Evolutionary conservation across 2,329 filamentous ascomycete species (phyloP), one percentile per base, ranked within the genome.

Genomic region (Xylariaceae sp.): DNA sequence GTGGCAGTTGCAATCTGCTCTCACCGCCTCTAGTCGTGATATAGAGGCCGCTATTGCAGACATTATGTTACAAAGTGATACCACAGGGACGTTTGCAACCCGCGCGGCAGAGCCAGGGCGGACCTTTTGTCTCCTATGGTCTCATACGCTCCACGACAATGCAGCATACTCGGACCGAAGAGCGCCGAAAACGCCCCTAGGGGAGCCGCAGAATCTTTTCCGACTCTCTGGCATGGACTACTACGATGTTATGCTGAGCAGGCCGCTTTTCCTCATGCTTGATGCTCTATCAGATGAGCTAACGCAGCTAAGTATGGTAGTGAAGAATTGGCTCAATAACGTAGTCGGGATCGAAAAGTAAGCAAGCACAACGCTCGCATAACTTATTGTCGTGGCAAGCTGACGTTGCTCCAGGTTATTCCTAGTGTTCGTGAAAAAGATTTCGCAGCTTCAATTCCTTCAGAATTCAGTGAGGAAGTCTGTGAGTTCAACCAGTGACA

Each of bases 231-330:
- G 77, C 5, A 68, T 69, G 54, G 76, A 78, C 18, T 70, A 82
- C 47, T 86, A 81, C 55, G 77, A 85, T 50, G 66, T 82, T 5
- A 82, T 95, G 67, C 70, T 97, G 28, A 83, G 83, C 5, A 78
- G 88, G 34, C 90, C 90, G 1, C 63, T 95, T 13, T 83, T 96
- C 47, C 65, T 94, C 9, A 73, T 94, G 47, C 68, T 97, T 17
- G 90, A 97, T 60, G 74, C 82, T 1, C 68, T 97, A 1, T 64
- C 76, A 13, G 82, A 89, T 42, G 81, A 87, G 43, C 73, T 76
- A 14, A 83, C 80, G 2, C 85, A 89, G 51, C 67, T 84, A 11
- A 87, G 83, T 46, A 83, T 88, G 62, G 83, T 84, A 17, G 78
- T 87, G 27, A 83, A 83, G 52, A 80, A 76, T 34, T 96, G 90